Evolutionary conservation across 2,329 filamentous ascomycete species (phyloP).

Genomic region (Fusarium pilosicola): DNA sequence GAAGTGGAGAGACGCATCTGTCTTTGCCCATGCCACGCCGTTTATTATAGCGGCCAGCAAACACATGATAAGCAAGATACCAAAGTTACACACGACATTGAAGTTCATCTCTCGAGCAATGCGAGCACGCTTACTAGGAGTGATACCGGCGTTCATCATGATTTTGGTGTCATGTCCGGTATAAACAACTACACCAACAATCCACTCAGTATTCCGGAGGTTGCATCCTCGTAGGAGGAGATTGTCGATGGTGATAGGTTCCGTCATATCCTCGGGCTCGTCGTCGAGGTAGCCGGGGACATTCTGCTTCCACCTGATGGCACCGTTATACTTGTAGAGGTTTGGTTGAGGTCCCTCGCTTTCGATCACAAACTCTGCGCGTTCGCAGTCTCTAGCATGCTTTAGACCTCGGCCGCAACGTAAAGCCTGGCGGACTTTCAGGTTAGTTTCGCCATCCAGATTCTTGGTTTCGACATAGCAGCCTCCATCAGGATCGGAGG

Average conservation of each 20-base stretch:
- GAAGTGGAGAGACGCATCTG: constrained; percentile 77
- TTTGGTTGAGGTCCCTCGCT: constrained; percentile 94
- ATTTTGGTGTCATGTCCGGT: constrained; percentile 98
- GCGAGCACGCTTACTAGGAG: constrained; percentile 90
- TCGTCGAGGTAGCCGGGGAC: constrained; percentile 71
- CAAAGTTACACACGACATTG: constrained; percentile 97
- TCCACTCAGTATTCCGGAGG: constrained; percentile 95
- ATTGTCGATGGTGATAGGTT: constrained; percentile 95
- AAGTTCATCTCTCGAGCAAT: constrained; percentile 95
- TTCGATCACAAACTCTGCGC: constrained; percentile 85
- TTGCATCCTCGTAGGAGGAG: constrained; percentile 92
- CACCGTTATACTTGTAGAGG: constrained; percentile 93
- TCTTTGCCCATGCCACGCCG: constrained; percentile 81
- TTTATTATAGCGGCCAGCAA: constrained; percentile 85
- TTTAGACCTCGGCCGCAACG: constrained; percentile 84
- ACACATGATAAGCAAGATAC: constrained; percentile 90
- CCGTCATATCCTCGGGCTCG: constrained; percentile 80
- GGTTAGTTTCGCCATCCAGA: constrained; percentile 94
- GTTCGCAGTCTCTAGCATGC: constrained; percentile 92
- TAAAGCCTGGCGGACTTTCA: constrained; percentile 93
- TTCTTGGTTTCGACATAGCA: constrained; percentile 99
- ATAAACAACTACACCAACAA: constrained; percentile 90
- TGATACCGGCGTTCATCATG: constrained; percentile 98
- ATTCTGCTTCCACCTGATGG: constrained; percentile 84
- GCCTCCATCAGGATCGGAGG: constrained; percentile 90